Evolutionary conservation across 371 early-diverging fungal species (phyloP).

Genomic region (Actinomortierella ambigua): DNA sequence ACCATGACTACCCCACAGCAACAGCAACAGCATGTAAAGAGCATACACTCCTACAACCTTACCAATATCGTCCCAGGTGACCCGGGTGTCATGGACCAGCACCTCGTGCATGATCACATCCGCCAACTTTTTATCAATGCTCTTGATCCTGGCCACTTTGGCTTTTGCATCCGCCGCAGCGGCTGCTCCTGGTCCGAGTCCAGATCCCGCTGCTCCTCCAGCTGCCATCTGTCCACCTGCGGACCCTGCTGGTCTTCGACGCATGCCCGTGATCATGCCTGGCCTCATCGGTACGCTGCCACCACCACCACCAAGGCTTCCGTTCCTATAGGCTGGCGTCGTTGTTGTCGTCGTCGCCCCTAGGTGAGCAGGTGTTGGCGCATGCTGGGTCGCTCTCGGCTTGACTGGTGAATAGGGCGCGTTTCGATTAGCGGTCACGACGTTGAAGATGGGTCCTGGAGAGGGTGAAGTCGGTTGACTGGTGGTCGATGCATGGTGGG

Average conservation of each 20-base stretch:
- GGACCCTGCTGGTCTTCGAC: conserved; percentile 19
- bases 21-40: neutral
- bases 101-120: conserved; percentile 67
- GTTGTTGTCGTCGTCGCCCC: neutral
- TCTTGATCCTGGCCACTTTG: conserved; percentile 42
- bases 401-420: neutral
- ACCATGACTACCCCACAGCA: conserved; percentile 11
- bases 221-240: too few relatives aligned
- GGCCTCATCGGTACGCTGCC: conserved; percentile 9
- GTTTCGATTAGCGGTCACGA: conserved; percentile 16
- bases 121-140: conserved; percentile 60
- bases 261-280: conserved; percentile 38
- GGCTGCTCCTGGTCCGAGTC: too few relatives aligned
- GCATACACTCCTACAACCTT: too few relatives aligned
- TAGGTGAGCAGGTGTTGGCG: neutral
- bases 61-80: conserved; percentile 69
- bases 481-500: too few relatives aligned
- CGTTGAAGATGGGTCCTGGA: conserved; percentile 29
- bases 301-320: conserved; percentile 5
- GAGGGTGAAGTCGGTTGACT: neutral
- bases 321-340: neutral
- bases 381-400: conserved; percentile 11
- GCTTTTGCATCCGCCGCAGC: conserved; percentile 40
- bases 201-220: too few relatives aligned
- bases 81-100: conserved; percentile 53